Evolutionary conservation across 306 rosid species (phyloP).

Genomic region (Cicer bijugum): DNA sequence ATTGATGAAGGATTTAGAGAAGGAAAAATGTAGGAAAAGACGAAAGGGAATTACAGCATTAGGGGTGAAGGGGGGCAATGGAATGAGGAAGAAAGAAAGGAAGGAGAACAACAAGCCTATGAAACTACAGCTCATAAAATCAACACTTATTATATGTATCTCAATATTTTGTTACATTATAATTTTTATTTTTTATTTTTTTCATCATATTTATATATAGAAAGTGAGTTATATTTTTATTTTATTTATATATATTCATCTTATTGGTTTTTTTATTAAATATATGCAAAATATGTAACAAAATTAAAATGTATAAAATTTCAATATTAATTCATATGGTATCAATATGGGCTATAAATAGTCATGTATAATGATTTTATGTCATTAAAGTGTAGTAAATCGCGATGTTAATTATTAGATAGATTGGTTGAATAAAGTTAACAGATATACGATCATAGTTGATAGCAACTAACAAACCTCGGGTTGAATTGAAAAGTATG

Average conservation of each 20-base stretch:
- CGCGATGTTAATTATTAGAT: too few relatives aligned
- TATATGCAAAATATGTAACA: too few relatives aligned
- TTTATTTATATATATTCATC: too few relatives aligned
- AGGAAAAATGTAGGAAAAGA: conserved; percentile 19
- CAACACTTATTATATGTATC: conserved; percentile 29
- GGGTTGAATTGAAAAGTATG: too few relatives aligned
- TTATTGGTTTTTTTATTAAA: too few relatives aligned
- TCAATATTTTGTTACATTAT: neutral
- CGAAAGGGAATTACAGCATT: conserved; percentile 63
- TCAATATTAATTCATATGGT: too few relatives aligned
- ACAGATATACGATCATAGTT: neutral
- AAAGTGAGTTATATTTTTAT: too few relatives aligned
- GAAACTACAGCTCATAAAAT: conserved; percentile 61
- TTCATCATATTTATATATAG: too few relatives aligned
- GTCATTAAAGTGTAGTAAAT: neutral
- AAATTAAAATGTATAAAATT: too few relatives aligned
- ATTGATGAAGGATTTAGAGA: conserved; percentile 37
- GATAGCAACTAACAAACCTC: too few relatives aligned
- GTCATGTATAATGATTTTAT: neutral
- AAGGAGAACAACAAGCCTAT: conserved; percentile 50
- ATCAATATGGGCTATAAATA: neutral
- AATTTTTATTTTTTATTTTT: too few relatives aligned
- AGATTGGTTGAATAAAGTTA: neutral
- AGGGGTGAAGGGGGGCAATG: conserved; percentile 13
- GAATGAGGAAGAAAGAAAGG: conserved; percentile 38